Evolutionary conservation across 768 basidiomycete genomes (phyloP).

Genomic region (Mycena pura): DNA sequence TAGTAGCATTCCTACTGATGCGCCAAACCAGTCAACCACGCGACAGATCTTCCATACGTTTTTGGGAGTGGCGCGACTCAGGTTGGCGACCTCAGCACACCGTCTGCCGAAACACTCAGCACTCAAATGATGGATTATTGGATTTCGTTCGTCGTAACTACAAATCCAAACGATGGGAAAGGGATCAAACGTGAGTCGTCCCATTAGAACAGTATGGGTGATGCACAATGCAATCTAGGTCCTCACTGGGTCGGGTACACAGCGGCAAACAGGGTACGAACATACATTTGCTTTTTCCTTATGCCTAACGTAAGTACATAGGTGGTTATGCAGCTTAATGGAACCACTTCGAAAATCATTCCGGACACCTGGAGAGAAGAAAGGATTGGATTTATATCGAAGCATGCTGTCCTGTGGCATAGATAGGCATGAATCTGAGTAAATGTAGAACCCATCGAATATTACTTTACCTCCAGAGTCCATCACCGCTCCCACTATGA

Average conservation of each 20-base stretch:
- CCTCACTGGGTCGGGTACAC: neutral
- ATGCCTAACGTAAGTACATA: neutral
- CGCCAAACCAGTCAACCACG: slow-evolving; percentile 20
- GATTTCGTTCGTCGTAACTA: slow-evolving; percentile 26
- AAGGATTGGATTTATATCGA: slow-evolving; percentile 1
- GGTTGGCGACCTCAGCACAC: neutral
- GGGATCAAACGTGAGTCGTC: slow-evolving; percentile 17
- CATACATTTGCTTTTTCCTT: no score
- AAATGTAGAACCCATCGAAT: no score
- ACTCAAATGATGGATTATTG: slow-evolving; percentile 30
- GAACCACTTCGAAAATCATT: neutral
- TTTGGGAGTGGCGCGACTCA: slow-evolving; percentile 3
- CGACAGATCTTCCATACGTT: slow-evolving; percentile 22
- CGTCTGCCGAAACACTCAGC: slow-evolving; percentile 16
- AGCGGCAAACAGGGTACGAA: no score
- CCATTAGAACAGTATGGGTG: neutral
- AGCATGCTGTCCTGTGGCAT: neutral
- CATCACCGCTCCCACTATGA: no score
- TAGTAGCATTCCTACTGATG: neutral
- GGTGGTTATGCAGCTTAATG: slow-evolving; percentile 3
- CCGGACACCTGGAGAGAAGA: slow-evolving; percentile 12
- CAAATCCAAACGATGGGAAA: slow-evolving; percentile 28
- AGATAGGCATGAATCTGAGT: no score
- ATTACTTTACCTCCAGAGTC: no score
- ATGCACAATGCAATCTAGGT: neutral